Percentiles rank a stretch among this genome's conserved stretches.
Evolutionary conservation across 768 basidiomycete species (phyloP).

Genomic region (Rhizopogon rudus): DNA sequence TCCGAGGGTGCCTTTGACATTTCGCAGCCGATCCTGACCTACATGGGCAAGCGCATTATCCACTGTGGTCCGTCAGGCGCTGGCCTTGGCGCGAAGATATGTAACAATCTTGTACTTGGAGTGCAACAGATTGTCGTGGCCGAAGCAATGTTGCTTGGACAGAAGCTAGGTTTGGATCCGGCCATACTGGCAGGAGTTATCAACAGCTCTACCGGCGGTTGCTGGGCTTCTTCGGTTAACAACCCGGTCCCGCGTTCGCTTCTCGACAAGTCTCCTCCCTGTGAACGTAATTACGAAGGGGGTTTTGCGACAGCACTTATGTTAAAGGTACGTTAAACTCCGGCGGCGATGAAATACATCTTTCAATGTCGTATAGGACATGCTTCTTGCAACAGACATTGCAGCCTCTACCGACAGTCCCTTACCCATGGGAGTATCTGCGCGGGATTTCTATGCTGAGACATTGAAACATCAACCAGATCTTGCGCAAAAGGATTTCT

Average conservation of each 20-base stretch:
- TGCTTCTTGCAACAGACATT: conserved; percentile 72
- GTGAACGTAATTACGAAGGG: conserved; percentile 77
- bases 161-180: conserved; percentile 75
- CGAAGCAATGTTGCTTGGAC: conserved; percentile 89
- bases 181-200: conserved; percentile 75
- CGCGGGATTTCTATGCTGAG: conserved; percentile 55
- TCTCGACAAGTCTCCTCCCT: conserved; percentile 70
- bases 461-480: conserved; percentile 52
- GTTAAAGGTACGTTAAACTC: conserved; percentile 56
- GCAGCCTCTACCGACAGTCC: conserved; percentile 44
- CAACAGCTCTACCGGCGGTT: conserved; percentile 79
- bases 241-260: conserved; percentile 81
- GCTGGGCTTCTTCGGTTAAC: conserved; percentile 83
- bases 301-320: conserved; percentile 82
- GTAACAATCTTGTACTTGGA: conserved; percentile 78
- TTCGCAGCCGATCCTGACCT: conserved; percentile 53
- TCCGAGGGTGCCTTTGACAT: conserved; percentile 49
- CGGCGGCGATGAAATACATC: not conserved
- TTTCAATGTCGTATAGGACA: conserved; percentile 49
- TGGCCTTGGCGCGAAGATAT: conserved; percentile 85
- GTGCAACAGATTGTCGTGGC: conserved; percentile 79
- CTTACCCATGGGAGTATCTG: conserved; percentile 63
- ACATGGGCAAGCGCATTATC: conserved; percentile 81
- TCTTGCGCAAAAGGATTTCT: conserved; percentile 72
- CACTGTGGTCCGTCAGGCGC: conserved; percentile 81